Base-by-base conservation (phyloP, 108 stramenopile genomes). In the Cyclostephanos invisitatus region DNA sequence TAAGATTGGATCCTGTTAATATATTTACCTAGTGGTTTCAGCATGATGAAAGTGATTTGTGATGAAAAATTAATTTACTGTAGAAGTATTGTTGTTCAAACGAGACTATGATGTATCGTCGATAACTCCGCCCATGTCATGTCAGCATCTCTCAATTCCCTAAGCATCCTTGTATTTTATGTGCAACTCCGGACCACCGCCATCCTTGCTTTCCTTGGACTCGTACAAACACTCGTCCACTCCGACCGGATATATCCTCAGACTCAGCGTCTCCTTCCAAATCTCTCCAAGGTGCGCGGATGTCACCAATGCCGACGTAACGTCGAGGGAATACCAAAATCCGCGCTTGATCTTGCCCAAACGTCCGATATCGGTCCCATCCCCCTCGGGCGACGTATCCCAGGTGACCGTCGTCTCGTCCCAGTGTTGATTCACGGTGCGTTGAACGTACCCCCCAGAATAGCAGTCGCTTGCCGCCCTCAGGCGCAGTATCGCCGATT, bases 381-480 rank as follows among this genome's bases (percentile, higher is more conserved):
- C 77, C 37, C 77, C 77, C 17, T 29, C 56, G 11, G 77, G 77
- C 24, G 77, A 70, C 40, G 27, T 62, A 7, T 62, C 37, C 77
- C 77, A 78, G 5, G 77, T 67, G 12, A 78, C 48, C 11, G 77
- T 38, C 22, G 47, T 78, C 42, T 78, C 77, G 54, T 78, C 55
- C 77, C 77, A 78, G 53, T 78, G 40, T 6, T 64, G 61, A 64
- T 69, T 64, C 40, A 50, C 36, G n/a, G 77, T 78, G 51, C 69
- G 63, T 38, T 66, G 21, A 2, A 78, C 28, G 20, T 78, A 71
- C 49, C 64, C 77, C 54, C 77, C 77, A 36, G 55, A 69, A 18
- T 64, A 55, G n/a, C 77, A 78, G 40, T 59, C 57, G 5, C 64
- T 71, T 14, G 70, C 77, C 40, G 59, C 77, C 51, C 67, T 78